These are phyloP conservation scores for Cercospora citrullina DNA, from an alignment of 2,329 filamentous ascomycete genomes.

Conservation along the genomic window DNA sequence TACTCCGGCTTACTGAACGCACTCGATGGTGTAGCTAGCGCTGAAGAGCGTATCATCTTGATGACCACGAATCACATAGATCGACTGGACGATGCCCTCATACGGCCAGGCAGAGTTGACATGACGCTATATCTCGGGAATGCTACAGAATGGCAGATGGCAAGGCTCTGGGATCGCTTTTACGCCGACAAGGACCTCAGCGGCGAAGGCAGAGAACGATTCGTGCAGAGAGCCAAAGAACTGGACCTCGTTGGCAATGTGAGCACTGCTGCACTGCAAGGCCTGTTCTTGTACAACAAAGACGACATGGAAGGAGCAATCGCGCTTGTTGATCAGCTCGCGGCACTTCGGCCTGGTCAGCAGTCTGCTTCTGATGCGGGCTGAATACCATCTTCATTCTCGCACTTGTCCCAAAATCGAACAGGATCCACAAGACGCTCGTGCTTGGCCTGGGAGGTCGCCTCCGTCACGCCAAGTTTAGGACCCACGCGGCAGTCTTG, in stretches of 20 bases:
- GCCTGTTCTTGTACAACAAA: conserved; percentile 94
- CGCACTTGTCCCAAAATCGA: background rate
- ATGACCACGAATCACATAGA: conserved; percentile 94
- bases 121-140: conserved; percentile 89
- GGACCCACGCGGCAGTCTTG: background rate
- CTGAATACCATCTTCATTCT: background rate
- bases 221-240: conserved; percentile 68
- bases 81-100: conserved; percentile 81
- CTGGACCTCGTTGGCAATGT: conserved; percentile 70
- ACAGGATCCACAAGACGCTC: background rate
- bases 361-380: background rate
- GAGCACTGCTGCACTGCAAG: conserved; percentile 90
- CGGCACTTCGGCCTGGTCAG: conserved; percentile 14
- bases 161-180: conserved; percentile 89
- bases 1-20: conserved; percentile 80
- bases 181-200: conserved; percentile 77
- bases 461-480: background rate
- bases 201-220: conserved; percentile 63
- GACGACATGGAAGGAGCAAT: conserved; percentile 85
- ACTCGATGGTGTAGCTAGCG: conserved; percentile 84
- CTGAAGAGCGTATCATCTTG: conserved; percentile 91
- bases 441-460: background rate
- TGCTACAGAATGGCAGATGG: conserved; percentile 81
- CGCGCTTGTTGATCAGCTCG: conserved; percentile 38
- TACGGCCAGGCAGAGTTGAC: conserved; percentile 88